These are phyloP conservation scores for Colletotrichum shisoi DNA, from an alignment of 2,329 filamentous ascomycete species.

Conservation along the genomic window DNA sequence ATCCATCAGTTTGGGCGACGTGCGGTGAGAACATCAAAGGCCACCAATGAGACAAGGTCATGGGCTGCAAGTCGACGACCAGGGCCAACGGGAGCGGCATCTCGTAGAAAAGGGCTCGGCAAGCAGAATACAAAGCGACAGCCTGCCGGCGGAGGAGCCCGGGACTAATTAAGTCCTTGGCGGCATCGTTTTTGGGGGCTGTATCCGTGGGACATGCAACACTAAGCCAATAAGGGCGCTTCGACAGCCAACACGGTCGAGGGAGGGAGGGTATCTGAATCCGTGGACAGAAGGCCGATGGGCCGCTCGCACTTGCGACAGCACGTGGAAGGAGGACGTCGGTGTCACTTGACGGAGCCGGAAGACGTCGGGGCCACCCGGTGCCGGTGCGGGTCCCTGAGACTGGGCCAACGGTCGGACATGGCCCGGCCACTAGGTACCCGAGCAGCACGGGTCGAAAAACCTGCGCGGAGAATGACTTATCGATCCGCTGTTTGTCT, in stretches of 20 bases:
- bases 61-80: slow-evolving; percentile 20
- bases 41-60: slow-evolving; percentile 24
- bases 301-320: background rate
- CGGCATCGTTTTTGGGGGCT: background rate
- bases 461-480: background rate
- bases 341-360: background rate
- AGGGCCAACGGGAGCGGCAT: slow-evolving; percentile 33
- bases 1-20: slow-evolving; percentile 14
- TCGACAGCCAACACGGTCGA: background rate
- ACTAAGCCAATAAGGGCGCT: background rate
- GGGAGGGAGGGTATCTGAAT: background rate
- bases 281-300: no score
- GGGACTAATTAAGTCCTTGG: slow-evolving; percentile 14
- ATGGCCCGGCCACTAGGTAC: background rate
- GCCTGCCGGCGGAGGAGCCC: slow-evolving; percentile 13
- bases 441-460: background rate
- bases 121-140: slow-evolving; percentile 27
- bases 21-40: slow-evolving; percentile 14
- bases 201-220: background rate
- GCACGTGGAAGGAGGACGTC: no score
- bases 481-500: background rate
- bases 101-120: slow-evolving; percentile 16
- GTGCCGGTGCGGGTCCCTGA: background rate
- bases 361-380: background rate
- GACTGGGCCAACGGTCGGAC: background rate